These are phyloP conservation scores for Hypseocharis bilobata DNA, from an alignment of 441 rosid genomes.

Conservation along the genomic window DNA sequence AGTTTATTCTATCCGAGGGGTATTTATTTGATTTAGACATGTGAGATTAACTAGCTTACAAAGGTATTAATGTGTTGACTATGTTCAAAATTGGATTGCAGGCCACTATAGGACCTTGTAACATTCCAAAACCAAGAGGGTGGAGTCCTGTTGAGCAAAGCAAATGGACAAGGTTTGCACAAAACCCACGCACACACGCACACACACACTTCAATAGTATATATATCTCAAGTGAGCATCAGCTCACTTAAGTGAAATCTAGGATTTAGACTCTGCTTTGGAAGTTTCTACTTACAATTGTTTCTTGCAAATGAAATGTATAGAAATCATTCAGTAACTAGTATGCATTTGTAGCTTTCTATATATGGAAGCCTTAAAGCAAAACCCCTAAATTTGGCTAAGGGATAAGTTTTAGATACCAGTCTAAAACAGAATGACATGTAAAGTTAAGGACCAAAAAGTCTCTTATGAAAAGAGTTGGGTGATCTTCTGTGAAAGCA, in stretches of 20 bases:
- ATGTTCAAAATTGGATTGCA: constrained; percentile 26
- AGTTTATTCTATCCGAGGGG: neutral
- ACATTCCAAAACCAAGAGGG: constrained; percentile 70
- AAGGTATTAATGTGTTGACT: constrained; percentile 13
- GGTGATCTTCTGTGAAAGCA: neutral
- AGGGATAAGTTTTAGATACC: neutral
- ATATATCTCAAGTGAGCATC: neutral
- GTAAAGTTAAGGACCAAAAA: no score
- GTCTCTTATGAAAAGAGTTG: no score
- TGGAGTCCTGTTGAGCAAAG: constrained; percentile 94
- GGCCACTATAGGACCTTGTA: constrained; percentile 90
- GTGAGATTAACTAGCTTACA: neutral
- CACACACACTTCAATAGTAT: no score
- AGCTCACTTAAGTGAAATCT: neutral
- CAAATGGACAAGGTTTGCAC: constrained; percentile 85
- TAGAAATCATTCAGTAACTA: neutral
- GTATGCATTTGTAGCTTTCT: neutral
- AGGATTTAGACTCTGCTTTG: neutral
- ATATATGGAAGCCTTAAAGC: neutral
- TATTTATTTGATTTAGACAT: neutral
- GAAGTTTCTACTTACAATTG: neutral
- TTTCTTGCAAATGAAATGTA: neutral
- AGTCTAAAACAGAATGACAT: no score
- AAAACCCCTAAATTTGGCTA: neutral
- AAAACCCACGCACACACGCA: neutral